These are phyloP conservation scores for Candida berthetii DNA, from an alignment of 805 yeast genomes.

Conservation along the genomic window DNA sequence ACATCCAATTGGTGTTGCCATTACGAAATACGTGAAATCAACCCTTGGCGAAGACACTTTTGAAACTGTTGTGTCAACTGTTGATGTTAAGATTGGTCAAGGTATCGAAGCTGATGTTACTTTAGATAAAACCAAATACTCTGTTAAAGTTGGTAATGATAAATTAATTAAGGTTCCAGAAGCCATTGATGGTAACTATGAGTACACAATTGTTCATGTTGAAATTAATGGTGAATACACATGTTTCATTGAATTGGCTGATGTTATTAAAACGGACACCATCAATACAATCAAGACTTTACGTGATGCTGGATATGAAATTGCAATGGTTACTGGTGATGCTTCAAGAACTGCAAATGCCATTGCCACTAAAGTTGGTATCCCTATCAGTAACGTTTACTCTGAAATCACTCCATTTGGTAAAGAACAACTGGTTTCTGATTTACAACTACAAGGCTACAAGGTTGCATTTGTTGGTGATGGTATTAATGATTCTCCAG, in stretches of 20 bases:
- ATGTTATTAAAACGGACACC: slow-evolving; percentile 64
- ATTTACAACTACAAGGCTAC: slow-evolving; percentile 39
- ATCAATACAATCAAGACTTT: slow-evolving; percentile 52
- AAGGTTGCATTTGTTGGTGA: slow-evolving; percentile 90
- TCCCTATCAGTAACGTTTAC: slow-evolving; percentile 56
- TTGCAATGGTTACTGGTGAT: slow-evolving; percentile 93
- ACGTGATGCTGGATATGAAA: slow-evolving; percentile 42
- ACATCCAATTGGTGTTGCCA: slow-evolving; percentile 83
- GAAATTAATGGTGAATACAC: slow-evolving; percentile 48
- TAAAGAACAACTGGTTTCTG: slow-evolving; percentile 61
- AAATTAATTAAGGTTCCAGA: slow-evolving; percentile 26
- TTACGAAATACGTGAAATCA: slow-evolving; percentile 33
- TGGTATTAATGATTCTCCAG: slow-evolving; percentile 98
- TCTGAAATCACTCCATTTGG: slow-evolving; percentile 74
- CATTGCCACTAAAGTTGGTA: slow-evolving; percentile 64
- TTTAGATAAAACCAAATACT: slow-evolving; percentile 15
- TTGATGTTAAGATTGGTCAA: slow-evolving; percentile 29
- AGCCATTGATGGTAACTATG: slow-evolving; percentile 1
- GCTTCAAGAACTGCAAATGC: slow-evolving; percentile 50
- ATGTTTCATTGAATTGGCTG: slow-evolving; percentile 67
- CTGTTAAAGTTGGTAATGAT: slow-evolving; percentile 49
- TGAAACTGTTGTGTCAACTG: slow-evolving; percentile 10
- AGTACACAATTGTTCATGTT: slow-evolving; percentile 44
- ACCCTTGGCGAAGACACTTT: background rate
- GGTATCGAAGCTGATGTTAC: slow-evolving; percentile 25